phyloP scores from a whole-genome alignment of 192 early-diverging fungal genomes.

The Coemansia sp. region DNA sequence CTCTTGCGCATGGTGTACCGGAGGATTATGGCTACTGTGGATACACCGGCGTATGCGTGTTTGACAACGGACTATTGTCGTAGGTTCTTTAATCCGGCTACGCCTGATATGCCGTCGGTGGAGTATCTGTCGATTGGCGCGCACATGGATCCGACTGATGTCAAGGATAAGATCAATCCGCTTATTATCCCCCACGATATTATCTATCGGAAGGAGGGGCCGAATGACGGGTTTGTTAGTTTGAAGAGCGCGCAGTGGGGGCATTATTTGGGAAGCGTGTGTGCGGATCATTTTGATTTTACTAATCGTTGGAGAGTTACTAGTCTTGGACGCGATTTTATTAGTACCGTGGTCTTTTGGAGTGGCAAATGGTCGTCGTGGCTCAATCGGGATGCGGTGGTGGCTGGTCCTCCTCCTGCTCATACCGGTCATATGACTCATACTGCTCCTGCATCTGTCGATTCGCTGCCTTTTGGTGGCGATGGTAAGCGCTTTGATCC shows the following conservation, averaged over 20 bases:
- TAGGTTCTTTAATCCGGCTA: conserved; percentile 86
- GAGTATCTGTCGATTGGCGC: conserved; percentile 87
- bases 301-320: conserved; percentile 58
- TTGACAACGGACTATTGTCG: conserved; percentile 87
- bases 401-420: background rate
- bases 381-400: conserved; percentile 22
- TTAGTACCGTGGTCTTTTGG: conserved; percentile 45
- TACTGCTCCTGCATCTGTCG: background rate
- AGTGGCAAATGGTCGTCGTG: conserved; percentile 52
- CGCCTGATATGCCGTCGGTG: conserved; percentile 75
- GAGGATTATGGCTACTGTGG: conserved; percentile 72
- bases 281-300: conserved; percentile 92
- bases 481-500: conserved; percentile 64
- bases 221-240: conserved; percentile 93
- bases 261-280: conserved; percentile 76
- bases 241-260: conserved; percentile 88
- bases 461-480: background rate
- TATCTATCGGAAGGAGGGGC: conserved; percentile 77
- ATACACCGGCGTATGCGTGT: conserved; percentile 91
- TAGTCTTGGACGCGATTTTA: conserved; percentile 44
- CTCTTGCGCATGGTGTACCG: conserved; percentile 53
- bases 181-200: conserved; percentile 81
- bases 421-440: background rate
- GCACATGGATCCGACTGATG: conserved; percentile 66
- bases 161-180: conserved; percentile 68